Conservation (phyloP, 2,329 filamentous ascomycete genomes). For the Sclerotinia nivalis region DNA sequence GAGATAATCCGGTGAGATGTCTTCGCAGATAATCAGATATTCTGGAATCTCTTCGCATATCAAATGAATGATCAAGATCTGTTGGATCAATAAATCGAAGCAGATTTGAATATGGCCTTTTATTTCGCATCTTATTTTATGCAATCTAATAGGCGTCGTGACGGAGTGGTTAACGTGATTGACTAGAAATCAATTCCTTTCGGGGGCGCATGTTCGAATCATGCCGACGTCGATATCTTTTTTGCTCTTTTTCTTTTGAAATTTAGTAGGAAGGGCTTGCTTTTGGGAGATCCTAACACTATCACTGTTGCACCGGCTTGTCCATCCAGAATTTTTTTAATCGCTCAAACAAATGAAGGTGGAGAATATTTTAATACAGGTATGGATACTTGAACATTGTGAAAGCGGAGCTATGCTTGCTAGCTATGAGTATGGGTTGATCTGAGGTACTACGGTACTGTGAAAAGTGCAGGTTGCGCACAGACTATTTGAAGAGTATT, state of each 20-base stretch:
- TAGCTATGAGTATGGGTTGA: background rate
- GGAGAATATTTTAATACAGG: background rate
- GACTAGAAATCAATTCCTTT: constrained; percentile 23
- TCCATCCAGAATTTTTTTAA: background rate
- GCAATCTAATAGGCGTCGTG: background rate
- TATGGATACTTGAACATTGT: background rate
- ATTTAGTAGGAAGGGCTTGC: too few species aligned
- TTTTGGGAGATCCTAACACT: too few species aligned
- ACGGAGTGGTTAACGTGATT: constrained; percentile 22
- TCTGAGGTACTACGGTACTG: too few species aligned
- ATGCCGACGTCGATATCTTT: constrained; percentile 7
- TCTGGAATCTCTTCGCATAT: background rate
- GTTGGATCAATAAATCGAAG: background rate
- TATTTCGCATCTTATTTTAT: fast-evolving
- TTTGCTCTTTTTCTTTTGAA: background rate
- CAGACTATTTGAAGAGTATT: background rate
- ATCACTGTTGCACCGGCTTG: background rate
- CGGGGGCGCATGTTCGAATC: constrained; percentile 22
- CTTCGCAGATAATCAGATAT: background rate
- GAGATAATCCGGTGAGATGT: background rate
- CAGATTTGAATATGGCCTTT: too few species aligned
- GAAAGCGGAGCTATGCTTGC: background rate
- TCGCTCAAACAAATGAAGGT: background rate
- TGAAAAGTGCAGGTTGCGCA: background rate
- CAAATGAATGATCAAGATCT: background rate